Base-by-base conservation (phyloP, 148 eudicot species). In the Diospyros lotus region DNA sequence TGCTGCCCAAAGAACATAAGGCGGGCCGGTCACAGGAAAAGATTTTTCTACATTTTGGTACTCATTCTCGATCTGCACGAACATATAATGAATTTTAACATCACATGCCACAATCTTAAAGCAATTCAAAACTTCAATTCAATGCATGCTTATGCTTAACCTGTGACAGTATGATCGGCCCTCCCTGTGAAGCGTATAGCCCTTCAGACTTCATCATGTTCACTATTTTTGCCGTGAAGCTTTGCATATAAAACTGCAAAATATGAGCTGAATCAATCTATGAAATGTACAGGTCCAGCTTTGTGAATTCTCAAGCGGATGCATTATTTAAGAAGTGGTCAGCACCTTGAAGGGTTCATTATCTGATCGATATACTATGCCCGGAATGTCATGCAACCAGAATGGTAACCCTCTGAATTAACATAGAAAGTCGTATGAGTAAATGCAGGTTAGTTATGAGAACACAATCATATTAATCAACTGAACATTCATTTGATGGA, bases 111-210 rank as follows among this genome's bases (percentile, higher is more conserved):
- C 3, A 17, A 10, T n/a, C 1, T 4, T n/a, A 3, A 17, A n/a
- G 42, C 38, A 14, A 15, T 14, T 58, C 39, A 42, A 15, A 41
- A 66, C 48, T 64, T 15, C 15, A 4, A 9, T 44, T 4, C 1
- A 53, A 14, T 6, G 17, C 10, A 14, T 17, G 4, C 3, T 48
- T 3, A 12, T 59, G 50, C 52, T 59, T 52, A 64, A 94, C 98
- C 97, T 94, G 98, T 65, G 96, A 83, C 59, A 90, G 69, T 64
- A 92, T 89, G 63, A 94, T 90, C 6, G 98, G 98, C 9, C 98
- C 98, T 71, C 98, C 97, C 80, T 91, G 97, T 42, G 95, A 84
- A 71, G 93, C 93, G 80, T 71, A 94, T 28, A 94, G 66, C n/a
- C 83, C 75, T 76, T 91, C 84, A 3, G 82, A 83, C 80, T 88